A percentile compares a stretch with the other conserved stretches of the same genome.
Conservation (phyloP, 2,329 filamentous ascomycete species). For the Ilyonectria destructans region DNA sequence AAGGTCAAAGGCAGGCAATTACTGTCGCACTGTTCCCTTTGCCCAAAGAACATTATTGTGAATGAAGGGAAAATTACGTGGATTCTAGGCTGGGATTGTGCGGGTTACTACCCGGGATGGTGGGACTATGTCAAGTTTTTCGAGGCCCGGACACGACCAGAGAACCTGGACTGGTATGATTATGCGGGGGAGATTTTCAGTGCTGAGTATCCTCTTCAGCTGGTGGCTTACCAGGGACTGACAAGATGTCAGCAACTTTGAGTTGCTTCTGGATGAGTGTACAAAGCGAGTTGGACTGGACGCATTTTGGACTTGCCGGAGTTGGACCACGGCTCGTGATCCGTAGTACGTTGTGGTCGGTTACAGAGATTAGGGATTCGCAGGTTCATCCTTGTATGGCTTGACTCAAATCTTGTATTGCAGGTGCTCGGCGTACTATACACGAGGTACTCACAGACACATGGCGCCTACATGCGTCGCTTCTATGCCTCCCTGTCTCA, state of each 20-base stretch:
- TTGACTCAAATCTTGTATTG: constrained; percentile 34
- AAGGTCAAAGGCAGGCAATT: constrained; percentile 33
- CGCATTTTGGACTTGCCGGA: not conserved
- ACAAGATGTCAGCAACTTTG: constrained; percentile 49
- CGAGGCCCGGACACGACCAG: constrained; percentile 47
- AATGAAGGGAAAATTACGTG: constrained; percentile 42
- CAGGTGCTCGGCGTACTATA: constrained; percentile 39
- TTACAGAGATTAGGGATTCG: not conserved
- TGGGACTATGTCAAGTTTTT: constrained; percentile 57
- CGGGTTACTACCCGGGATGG: constrained; percentile 54
- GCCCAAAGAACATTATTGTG: constrained; percentile 52
- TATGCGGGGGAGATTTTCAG: constrained; percentile 51
- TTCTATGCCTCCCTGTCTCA: constrained; percentile 8
- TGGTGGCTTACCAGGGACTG: constrained; percentile 53
- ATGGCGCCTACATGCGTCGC: constrained; percentile 7
- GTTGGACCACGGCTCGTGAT: not conserved
- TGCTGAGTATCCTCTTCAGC: constrained; percentile 43
- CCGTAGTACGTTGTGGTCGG: not conserved
- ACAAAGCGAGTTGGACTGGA: not conserved
- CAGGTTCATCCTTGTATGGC: constrained; percentile 28
- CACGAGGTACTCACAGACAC: constrained; percentile 39
- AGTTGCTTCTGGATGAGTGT: not conserved
- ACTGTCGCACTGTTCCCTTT: constrained; percentile 48
- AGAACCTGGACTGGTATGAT: constrained; percentile 53
- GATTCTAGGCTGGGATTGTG: constrained; percentile 53